Evolutionary conservation across 495 filamentous ascomycete genomes (phyloP).

Genomic region (Lasiosphaeris hirsuta): DNA sequence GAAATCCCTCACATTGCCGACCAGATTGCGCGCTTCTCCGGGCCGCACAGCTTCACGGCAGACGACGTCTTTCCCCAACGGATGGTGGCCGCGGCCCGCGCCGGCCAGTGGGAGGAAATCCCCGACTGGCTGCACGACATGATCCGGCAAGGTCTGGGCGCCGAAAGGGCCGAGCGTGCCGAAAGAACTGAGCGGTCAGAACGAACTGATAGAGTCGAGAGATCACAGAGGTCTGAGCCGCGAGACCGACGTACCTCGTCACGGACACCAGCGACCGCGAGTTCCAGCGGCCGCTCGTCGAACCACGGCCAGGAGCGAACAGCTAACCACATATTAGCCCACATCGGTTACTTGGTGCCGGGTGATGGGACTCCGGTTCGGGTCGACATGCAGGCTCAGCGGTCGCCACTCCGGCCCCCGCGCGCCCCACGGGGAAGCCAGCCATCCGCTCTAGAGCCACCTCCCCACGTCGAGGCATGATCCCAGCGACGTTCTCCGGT

Average conservation of each 20-base stretch:
- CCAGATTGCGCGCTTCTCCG: conserved; percentile 34
- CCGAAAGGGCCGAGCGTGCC: not conserved
- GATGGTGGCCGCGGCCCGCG: conserved; percentile 44
- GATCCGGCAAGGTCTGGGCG: conserved; percentile 39
- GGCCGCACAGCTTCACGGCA: conserved; percentile 25
- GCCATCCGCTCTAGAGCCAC: not conserved
- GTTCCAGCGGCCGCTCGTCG: not conserved
- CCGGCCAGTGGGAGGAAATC: conserved; percentile 51
- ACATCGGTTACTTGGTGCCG: too few relatives aligned
- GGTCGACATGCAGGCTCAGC: not conserved
- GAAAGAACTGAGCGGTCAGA: not conserved
- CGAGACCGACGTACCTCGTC: not conserved
- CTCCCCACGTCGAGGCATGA: conserved; percentile 6
- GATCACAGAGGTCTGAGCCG: not conserved
- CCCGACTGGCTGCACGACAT: conserved; percentile 47
- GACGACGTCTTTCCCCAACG: conserved; percentile 40
- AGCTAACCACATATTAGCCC: too few relatives aligned
- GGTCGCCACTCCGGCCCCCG: not conserved
- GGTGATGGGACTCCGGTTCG: not conserved
- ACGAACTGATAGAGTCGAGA: not conserved
- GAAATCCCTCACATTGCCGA: conserved; percentile 44
- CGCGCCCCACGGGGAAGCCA: conserved; percentile 1
- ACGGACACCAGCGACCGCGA: conserved; percentile 4
- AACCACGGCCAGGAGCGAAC: not conserved
- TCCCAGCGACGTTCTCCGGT: not conserved